Evolutionary conservation across 345 rosid genomes (phyloP).

Genomic region (Toxicodendron radicans): DNA sequence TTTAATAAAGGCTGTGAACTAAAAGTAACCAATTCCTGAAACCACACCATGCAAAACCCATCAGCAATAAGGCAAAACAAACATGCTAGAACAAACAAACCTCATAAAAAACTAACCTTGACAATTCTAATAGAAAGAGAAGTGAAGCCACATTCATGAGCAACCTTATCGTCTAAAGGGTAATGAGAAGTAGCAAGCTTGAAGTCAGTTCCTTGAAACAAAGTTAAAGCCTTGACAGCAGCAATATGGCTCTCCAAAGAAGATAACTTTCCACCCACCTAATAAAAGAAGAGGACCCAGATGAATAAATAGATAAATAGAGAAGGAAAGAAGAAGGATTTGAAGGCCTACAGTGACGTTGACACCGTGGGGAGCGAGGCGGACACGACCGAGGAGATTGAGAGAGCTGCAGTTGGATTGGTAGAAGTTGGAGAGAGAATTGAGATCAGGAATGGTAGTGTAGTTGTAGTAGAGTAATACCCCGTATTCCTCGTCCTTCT

Average conservation of each 20-base stretch:
- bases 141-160: constrained; percentile 84
- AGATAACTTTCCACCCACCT: constrained; percentile 78
- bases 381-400: constrained; percentile 80
- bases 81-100: neutral
- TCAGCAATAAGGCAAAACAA: neutral
- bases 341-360: constrained; percentile 71
- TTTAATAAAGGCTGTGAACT: constrained; percentile 61
- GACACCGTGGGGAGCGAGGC: constrained; percentile 79
- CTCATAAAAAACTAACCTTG: constrained; percentile 39
- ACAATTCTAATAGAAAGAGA: constrained; percentile 84
- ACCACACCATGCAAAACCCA: constrained; percentile 1
- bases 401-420: constrained; percentile 73
- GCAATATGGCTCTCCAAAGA: constrained; percentile 68
- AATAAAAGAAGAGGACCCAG: constrained; percentile 13
- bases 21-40: constrained; percentile 87
- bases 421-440: constrained; percentile 68
- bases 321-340: neutral
- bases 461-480: constrained; percentile 80
- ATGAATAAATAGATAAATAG: neutral
- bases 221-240: constrained; percentile 43
- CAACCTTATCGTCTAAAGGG: constrained; percentile 70
- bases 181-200: constrained; percentile 76
- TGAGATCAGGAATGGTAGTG: constrained; percentile 54
- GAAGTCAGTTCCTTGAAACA: constrained; percentile 87
- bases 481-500: constrained; percentile 47